These are phyloP conservation scores for Lipomyces starkeyi DNA, from an alignment of 805 yeast genomes.

Conservation along the genomic window DNA sequence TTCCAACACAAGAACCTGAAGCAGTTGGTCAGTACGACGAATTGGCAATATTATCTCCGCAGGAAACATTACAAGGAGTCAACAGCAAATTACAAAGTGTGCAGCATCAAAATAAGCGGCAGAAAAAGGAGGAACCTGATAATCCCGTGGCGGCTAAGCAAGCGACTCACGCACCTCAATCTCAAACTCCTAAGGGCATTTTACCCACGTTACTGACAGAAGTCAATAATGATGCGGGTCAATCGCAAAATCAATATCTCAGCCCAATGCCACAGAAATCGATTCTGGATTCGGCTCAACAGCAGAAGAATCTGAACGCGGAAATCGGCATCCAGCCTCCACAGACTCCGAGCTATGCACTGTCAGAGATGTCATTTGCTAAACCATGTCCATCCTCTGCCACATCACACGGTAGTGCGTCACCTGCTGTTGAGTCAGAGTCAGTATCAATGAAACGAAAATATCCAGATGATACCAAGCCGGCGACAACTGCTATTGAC, in stretches of 20 bases:
- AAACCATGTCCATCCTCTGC: slow-evolving; percentile 15
- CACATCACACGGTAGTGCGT: slow-evolving; percentile 2
- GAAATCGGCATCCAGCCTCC: not conserved
- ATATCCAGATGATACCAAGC: not conserved
- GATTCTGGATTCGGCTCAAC: not conserved
- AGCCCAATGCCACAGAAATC: not conserved
- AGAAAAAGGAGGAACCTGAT: not conserved
- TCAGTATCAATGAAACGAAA: slow-evolving; percentile 10
- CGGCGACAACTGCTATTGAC: too few relatives aligned
- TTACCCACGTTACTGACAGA: not conserved
- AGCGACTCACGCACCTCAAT: not conserved
- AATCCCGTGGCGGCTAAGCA: not conserved
- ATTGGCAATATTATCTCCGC: not conserved
- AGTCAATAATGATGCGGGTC: not conserved
- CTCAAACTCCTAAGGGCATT: not conserved
- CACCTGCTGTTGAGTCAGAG: slow-evolving; percentile 9
- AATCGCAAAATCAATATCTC: not conserved
- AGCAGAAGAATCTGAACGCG: not conserved
- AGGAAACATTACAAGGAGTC: not conserved
- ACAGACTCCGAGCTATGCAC: slow-evolving; percentile 5
- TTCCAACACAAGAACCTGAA: not conserved
- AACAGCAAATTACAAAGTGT: not conserved
- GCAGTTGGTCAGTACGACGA: not conserved
- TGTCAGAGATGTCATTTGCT: slow-evolving; percentile 6
- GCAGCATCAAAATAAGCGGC: not conserved